These are phyloP conservation scores for Penicillium sp. DNA, from an alignment of 2,329 filamentous ascomycete genomes.

Conservation along the genomic window DNA sequence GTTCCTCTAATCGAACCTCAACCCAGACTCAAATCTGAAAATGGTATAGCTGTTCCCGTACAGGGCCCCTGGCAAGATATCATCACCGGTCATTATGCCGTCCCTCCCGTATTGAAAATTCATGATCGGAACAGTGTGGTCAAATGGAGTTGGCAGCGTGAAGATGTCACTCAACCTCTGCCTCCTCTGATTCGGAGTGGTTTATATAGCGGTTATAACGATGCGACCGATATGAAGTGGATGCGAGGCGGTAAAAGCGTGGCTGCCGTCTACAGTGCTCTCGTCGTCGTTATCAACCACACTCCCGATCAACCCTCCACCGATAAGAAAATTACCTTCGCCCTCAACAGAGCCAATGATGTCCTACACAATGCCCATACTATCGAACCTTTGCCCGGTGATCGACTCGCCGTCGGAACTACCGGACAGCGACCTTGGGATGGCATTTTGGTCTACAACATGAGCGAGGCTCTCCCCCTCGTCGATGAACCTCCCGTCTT, in stretches of 20 bases:
- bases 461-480: constrained; percentile 17
- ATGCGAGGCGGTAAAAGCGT: constrained; percentile 21
- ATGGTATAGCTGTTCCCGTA: not conserved
- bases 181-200: constrained; percentile 15
- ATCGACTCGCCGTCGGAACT: constrained; percentile 22
- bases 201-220: constrained; percentile 20
- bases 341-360: constrained; percentile 20
- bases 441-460: constrained; percentile 25
- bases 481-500: constrained; percentile 20
- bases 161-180: constrained; percentile 19
- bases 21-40: constrained; percentile 8
- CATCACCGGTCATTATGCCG: constrained; percentile 17
- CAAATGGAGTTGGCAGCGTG: constrained; percentile 17
- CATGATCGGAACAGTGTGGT: constrained; percentile 13
- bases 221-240: constrained; percentile 27
- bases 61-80: constrained; percentile 14
- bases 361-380: constrained; percentile 23
- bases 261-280: constrained; percentile 22
- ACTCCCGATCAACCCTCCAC: constrained; percentile 20
- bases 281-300: constrained; percentile 24
- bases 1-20: constrained; percentile 14
- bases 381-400: constrained; percentile 20
- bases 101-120: constrained; percentile 14
- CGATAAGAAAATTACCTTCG: constrained; percentile 26
- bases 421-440: constrained; percentile 25